phyloP scores from a whole-genome alignment of 2,329 filamentous ascomycete genomes.

The Xylaria sp. region DNA sequence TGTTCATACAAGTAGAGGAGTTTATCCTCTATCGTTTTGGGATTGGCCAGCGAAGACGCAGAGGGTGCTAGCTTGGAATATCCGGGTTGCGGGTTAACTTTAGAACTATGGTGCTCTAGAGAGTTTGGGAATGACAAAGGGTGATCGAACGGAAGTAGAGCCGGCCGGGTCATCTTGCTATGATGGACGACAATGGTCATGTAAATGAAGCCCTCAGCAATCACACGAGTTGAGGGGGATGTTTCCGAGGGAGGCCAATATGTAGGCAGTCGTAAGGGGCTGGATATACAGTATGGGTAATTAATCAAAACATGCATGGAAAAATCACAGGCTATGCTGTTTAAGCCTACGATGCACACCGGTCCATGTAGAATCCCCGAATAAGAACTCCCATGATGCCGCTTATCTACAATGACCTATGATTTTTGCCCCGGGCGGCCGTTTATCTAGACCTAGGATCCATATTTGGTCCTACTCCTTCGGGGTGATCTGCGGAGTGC shows the following conservation, averaged over 20 bases:
- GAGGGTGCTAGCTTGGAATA: background rate
- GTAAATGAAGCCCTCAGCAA: background rate
- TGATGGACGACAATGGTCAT: background rate
- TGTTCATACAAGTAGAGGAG: slow-evolving; percentile 11
- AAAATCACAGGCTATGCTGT: slow-evolving; percentile 2
- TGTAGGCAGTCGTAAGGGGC: background rate
- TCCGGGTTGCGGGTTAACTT: slow-evolving; percentile 18
- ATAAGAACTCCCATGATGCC: background rate
- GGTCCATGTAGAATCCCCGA: background rate
- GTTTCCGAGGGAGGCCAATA: no score
- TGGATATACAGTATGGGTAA: background rate
- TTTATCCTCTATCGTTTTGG: slow-evolving; percentile 12
- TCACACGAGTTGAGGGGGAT: no score
- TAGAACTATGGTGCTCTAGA: background rate
- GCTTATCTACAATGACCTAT: background rate
- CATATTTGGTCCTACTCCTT: slow-evolving; percentile 20
- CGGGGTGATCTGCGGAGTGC: slow-evolving; percentile 3
- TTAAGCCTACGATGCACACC: slow-evolving; percentile 7
- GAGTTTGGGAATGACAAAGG: slow-evolving; percentile 13
- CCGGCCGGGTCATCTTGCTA: slow-evolving; percentile 12
- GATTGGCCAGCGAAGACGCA: background rate
- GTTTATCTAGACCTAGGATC: background rate
- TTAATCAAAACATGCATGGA: slow-evolving; percentile 2
- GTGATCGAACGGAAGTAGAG: slow-evolving; percentile 15
- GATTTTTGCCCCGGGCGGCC: background rate